These are phyloP conservation scores for Cryptomeria japonica DNA, from an alignment of 75 land plant species.

Conservation along the genomic window DNA sequence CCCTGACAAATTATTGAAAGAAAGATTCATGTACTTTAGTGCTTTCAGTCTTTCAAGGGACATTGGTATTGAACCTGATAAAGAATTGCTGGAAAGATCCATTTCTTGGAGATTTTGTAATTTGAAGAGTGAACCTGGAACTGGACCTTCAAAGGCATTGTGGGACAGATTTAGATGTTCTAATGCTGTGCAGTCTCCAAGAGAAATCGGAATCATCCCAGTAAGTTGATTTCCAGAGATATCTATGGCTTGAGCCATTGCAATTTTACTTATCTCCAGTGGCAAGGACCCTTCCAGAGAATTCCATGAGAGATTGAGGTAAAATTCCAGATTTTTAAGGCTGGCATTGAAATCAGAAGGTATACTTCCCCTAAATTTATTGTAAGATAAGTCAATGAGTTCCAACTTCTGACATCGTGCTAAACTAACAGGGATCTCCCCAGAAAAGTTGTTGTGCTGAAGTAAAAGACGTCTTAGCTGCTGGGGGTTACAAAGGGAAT, in stretches of 20 bases:
- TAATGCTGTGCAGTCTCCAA: constrained; percentile 19
- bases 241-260: constrained; percentile 17
- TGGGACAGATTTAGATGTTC: constrained; percentile 17
- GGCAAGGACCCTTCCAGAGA: constrained; percentile 24
- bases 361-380: constrained; percentile 37
- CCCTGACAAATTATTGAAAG: constrained; percentile 16
- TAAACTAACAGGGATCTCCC: constrained; percentile 54
- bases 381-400: constrained; percentile 62
- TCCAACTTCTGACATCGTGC: constrained; percentile 50
- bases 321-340: not conserved
- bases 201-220: constrained; percentile 22
- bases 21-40: constrained; percentile 13
- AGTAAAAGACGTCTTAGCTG: constrained; percentile 57
- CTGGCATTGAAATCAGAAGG: constrained; percentile 6
- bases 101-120: constrained; percentile 12
- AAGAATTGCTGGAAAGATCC: constrained; percentile 28
- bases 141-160: constrained; percentile 25
- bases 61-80: constrained; percentile 32
- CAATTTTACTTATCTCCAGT: constrained; percentile 30
- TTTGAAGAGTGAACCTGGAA: constrained; percentile 18
- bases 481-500: constrained; percentile 44
- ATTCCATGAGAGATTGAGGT: constrained; percentile 11
- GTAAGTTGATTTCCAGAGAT: constrained; percentile 20
- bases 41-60: not conserved
- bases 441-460: constrained; percentile 52